phyloP scores from a whole-genome alignment of 148 eudicot genomes.

The Heliamphora exappendiculata region DNA sequence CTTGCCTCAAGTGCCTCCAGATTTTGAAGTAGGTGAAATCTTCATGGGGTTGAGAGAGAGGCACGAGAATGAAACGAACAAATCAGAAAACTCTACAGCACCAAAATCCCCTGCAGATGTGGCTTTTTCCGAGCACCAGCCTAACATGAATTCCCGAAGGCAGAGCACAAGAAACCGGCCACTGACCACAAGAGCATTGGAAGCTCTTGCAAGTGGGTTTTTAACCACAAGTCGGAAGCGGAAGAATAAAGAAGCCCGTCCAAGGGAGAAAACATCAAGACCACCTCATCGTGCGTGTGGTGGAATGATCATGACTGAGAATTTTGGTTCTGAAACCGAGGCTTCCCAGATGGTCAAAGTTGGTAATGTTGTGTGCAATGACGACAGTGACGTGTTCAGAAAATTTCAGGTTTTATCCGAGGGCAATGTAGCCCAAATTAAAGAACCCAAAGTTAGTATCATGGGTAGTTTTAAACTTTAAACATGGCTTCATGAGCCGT shows the following conservation, averaged over 20 bases:
- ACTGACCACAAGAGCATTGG: slow-evolving; percentile 31
- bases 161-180: slow-evolving; percentile 40
- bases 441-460: neutral
- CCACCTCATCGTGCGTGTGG: neutral
- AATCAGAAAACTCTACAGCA: neutral
- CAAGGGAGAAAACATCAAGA: slow-evolving; percentile 7
- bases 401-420: slow-evolving; percentile 6
- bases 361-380: slow-evolving; percentile 6
- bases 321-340: neutral
- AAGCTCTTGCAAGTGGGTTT: slow-evolving; percentile 39
- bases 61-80: neutral
- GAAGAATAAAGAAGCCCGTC: slow-evolving; percentile 12
- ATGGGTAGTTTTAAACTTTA: neutral
- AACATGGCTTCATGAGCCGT: neutral
- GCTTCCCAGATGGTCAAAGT: slow-evolving; percentile 10
- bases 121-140: slow-evolving; percentile 13
- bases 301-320: slow-evolving; percentile 14
- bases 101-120: neutral
- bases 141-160: slow-evolving; percentile 20
- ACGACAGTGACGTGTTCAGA: neutral
- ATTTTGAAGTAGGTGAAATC: slow-evolving; percentile 18
- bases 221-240: slow-evolving; percentile 19
- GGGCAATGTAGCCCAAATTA: slow-evolving; percentile 14
- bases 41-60: neutral
- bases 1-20: slow-evolving; percentile 30